Evolutionary conservation across 2,329 filamentous ascomycete genomes (phyloP).

Genomic region (Pseudomassariella vexata): DNA sequence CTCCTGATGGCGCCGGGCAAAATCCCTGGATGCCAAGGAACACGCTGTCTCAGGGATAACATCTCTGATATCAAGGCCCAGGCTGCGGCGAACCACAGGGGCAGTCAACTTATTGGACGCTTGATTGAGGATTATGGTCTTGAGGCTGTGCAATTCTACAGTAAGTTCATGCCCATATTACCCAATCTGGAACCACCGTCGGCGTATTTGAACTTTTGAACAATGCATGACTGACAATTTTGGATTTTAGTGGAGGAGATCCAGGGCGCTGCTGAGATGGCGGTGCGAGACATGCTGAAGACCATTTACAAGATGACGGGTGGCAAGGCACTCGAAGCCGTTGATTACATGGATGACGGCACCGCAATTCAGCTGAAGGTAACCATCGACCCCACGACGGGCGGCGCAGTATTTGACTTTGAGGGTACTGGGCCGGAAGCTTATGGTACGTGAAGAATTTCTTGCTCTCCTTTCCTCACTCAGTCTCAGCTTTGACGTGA

Average conservation of each 20-base stretch:
- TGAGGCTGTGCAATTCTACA: conserved; percentile 60
- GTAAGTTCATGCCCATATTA: too few species aligned
- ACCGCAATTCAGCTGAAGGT: conserved; percentile 71
- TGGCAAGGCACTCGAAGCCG: conserved; percentile 64
- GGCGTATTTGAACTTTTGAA: too few species aligned
- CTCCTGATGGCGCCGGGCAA: conserved; percentile 69
- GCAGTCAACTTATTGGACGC: conserved; percentile 66
- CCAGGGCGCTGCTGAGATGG: conserved; percentile 72
- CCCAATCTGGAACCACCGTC: too few species aligned
- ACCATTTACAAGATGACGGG: conserved; percentile 63
- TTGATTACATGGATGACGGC: conserved; percentile 85
- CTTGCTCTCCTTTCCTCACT: too few species aligned
- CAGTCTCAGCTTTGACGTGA: too few species aligned
- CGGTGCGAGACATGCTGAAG: conserved; percentile 69
- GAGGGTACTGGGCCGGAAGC: conserved; percentile 29
- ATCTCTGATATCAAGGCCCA: conserved; percentile 83
- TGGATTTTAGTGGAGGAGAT: conserved; percentile 57
- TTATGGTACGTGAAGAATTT: conserved; percentile 15
- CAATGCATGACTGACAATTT: not conserved
- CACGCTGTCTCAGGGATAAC: conserved; percentile 75
- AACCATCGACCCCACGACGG: conserved; percentile 67
- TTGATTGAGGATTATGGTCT: conserved; percentile 71
- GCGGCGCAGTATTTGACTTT: conserved; percentile 57
- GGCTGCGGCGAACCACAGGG: conserved; percentile 80
- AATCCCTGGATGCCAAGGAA: conserved; percentile 71